Percentiles rank a stretch among this genome's conserved stretches.
phyloP scores from a whole-genome alignment of 2,329 filamentous ascomycete species.

The Ophiostoma himal-ulmi region DNA sequence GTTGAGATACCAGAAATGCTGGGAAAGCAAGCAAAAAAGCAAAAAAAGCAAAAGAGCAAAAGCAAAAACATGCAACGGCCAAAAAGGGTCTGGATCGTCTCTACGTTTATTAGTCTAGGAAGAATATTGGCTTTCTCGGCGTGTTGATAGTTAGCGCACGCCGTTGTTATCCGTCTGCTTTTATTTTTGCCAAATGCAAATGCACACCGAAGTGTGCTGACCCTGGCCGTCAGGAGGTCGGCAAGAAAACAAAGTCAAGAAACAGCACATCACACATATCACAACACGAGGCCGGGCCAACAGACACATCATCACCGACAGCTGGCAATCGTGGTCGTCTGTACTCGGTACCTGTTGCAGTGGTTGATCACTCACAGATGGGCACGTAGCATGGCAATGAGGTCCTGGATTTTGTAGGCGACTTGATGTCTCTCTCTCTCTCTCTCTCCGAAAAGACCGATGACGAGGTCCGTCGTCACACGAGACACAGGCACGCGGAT shows the following conservation, averaged over 20 bases:
- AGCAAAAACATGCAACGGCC: not conserved
- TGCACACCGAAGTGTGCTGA: not conserved
- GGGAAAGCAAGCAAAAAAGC: not conserved
- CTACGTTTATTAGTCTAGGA: not conserved
- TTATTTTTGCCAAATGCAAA: not conserved
- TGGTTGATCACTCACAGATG: not conserved
- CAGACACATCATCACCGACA: slow-evolving; percentile 13
- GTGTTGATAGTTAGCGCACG: not conserved
- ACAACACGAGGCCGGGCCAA: not conserved
- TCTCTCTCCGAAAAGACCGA: not conserved
- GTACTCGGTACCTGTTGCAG: too few relatives aligned
- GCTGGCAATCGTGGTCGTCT: not conserved
- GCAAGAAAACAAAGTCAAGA: not conserved
- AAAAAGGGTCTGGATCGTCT: not conserved
- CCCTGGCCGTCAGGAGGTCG: not conserved
- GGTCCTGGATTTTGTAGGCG: not conserved
- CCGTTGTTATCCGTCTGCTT: not conserved
- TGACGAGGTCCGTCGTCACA: slow-evolving; percentile 13
- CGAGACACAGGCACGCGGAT: not conserved
- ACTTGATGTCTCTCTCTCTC: too few relatives aligned
- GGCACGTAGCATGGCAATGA: slow-evolving; percentile 1
- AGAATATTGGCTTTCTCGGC: not conserved
- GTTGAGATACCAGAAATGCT: not conserved
- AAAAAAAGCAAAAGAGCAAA: not conserved
- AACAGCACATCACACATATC: not conserved